Evolutionary conservation across 176 grass and related monocot species (phyloP).

Genomic region (Tillandsia leiboldiana): DNA sequence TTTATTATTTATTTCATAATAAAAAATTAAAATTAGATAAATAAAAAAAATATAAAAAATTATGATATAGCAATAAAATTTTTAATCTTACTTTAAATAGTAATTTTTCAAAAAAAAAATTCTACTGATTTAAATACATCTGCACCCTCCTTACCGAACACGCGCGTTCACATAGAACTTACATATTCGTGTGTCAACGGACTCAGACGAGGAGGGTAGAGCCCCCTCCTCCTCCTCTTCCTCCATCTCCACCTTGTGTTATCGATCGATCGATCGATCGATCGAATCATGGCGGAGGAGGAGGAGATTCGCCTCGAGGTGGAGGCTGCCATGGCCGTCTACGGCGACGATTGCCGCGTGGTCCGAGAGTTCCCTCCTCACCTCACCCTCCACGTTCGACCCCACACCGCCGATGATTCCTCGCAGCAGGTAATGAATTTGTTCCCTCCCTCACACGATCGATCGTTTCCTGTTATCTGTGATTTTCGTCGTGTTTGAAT

Average conservation of each 20-base stretch:
- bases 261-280: not conserved
- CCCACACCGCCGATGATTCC: conserved; percentile 72
- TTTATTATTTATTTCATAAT: too few species aligned
- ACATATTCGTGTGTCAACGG: not conserved
- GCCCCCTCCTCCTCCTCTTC: not conserved
- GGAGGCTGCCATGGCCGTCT: conserved; percentile 63
- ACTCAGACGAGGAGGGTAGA: not conserved
- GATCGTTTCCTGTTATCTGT: not conserved
- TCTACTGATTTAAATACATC: too few species aligned
- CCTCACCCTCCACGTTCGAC: conserved; percentile 54
- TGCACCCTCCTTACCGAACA: too few species aligned
- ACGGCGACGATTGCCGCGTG: conserved; percentile 64
- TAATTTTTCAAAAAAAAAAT: too few species aligned
- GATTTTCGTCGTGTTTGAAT: not conserved
- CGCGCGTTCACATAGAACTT: too few species aligned
- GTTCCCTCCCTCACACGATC: not conserved
- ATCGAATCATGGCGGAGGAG: conserved; percentile 31
- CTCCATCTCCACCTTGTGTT: not conserved
- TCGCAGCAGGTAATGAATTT: conserved; percentile 56
- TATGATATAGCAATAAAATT: too few species aligned
- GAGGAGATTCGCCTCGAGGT: conserved; percentile 71
- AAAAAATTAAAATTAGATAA: too few species aligned
- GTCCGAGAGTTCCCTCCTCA: conserved; percentile 58
- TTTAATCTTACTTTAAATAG: too few species aligned
- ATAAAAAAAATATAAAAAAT: too few species aligned